Conservation (phyloP, 2,329 filamentous ascomycete species). For the Botrytis deweyae region DNA sequence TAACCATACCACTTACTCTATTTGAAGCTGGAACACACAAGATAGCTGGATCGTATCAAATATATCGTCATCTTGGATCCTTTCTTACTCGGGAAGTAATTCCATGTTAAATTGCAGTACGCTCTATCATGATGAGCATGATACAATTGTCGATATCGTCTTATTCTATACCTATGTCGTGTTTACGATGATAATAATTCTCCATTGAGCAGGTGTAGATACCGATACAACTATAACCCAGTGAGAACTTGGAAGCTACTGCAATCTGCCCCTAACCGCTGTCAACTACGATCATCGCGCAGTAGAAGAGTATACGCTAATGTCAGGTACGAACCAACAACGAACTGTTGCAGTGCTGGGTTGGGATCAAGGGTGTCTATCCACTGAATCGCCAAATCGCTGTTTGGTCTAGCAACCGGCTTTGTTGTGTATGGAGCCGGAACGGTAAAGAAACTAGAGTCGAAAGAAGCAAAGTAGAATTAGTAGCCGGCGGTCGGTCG, state of each 20-base stretch:
- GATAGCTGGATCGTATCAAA: not conserved
- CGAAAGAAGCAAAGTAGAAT: conserved; percentile 2
- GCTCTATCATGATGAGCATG: conserved; percentile 13
- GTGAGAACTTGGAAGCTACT: conserved; percentile 5
- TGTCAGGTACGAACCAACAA: conserved; percentile 30
- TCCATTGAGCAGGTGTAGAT: not conserved
- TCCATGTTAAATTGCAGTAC: not conserved
- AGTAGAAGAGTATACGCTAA: conserved; percentile 24
- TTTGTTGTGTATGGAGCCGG: conserved; percentile 25
- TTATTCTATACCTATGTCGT: conserved; percentile 6
- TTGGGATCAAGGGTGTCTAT: conserved; percentile 15
- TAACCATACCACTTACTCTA: not conserved
- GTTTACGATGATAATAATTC: conserved; percentile 11
- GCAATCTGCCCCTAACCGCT: conserved; percentile 20
- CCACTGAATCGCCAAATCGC: conserved; percentile 7
- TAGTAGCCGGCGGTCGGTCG: conserved; percentile 9
- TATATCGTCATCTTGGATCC: conserved; percentile 11
- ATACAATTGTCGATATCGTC: not conserved
- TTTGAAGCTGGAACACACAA: not conserved
- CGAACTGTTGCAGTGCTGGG: conserved; percentile 20
- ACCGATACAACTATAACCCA: not conserved
- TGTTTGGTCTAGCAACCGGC: conserved; percentile 20
- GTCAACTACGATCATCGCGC: conserved; percentile 24
- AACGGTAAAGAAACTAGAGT: conserved; percentile 21
- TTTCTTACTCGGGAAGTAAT: not conserved